phyloP scores from a whole-genome alignment of 495 filamentous ascomycete genomes.

The Aspergillus taichungensis region DNA sequence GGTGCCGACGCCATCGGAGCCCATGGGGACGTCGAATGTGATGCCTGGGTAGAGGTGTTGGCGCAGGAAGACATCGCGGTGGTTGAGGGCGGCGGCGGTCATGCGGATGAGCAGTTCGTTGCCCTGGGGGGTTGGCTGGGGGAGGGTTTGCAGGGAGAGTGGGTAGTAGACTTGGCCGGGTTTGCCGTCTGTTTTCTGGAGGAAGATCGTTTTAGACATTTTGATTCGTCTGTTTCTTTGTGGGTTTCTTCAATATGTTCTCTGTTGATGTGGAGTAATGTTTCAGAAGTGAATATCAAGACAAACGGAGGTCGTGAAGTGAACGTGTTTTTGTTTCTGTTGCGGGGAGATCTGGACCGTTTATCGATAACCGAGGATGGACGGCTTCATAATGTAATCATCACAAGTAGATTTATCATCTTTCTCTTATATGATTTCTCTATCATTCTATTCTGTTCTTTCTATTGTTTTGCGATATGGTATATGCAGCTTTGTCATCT shows the following conservation, averaged over 20 bases:
- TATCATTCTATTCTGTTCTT: too few relatives aligned
- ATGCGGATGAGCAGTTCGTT: conserved; percentile 61
- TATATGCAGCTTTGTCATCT: too few relatives aligned
- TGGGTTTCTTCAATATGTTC: background rate
- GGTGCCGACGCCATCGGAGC: conserved; percentile 69
- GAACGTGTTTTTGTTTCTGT: too few relatives aligned
- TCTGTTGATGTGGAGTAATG: too few relatives aligned
- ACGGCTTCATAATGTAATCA: too few relatives aligned
- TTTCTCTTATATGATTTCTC: too few relatives aligned
- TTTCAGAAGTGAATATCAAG: too few relatives aligned
- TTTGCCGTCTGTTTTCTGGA: conserved; percentile 44
- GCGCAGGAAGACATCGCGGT: conserved; percentile 86
- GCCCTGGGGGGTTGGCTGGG: conserved; percentile 51
- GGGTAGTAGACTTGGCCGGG: conserved; percentile 71
- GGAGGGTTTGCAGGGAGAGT: conserved; percentile 50
- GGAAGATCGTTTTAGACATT: conserved; percentile 48
- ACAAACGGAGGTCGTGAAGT: too few relatives aligned
- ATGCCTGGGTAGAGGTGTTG: conserved; percentile 82
- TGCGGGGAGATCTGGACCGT: too few relatives aligned
- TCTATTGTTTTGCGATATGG: too few relatives aligned
- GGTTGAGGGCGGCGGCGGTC: conserved; percentile 74
- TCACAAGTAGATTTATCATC: too few relatives aligned
- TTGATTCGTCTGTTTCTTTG: conserved; percentile 7
- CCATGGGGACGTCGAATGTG: conserved; percentile 64
- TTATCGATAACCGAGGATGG: too few relatives aligned